Evolutionary conservation across 2,329 filamentous ascomycete species (phyloP).

Genomic region (Biscogniauxia mediterranea): DNA sequence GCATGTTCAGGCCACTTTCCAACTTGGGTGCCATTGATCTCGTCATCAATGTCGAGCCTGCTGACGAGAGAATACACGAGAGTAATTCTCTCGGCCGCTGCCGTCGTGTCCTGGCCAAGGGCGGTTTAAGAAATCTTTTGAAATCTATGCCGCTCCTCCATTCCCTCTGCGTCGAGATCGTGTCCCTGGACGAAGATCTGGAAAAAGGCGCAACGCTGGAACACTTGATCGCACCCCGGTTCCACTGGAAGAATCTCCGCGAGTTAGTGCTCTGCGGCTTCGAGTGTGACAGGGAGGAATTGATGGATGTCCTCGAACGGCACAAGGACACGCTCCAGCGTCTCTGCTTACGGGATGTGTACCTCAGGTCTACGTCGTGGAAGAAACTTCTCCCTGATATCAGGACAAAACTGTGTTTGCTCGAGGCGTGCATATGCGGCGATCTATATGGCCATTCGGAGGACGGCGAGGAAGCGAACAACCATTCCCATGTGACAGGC

Average conservation of each 20-base stretch:
- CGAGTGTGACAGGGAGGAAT: slow-evolving; percentile 21
- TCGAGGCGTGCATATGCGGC: slow-evolving; percentile 26
- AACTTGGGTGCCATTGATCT: slow-evolving; percentile 25
- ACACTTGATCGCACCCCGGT: slow-evolving; percentile 24
- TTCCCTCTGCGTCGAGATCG: slow-evolving; percentile 23
- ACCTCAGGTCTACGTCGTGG: slow-evolving; percentile 26
- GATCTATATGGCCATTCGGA: slow-evolving; percentile 19
- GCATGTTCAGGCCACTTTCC: slow-evolving; percentile 20
- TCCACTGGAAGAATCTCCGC: slow-evolving; percentile 25
- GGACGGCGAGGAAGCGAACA: slow-evolving; percentile 1
- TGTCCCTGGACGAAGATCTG: slow-evolving; percentile 6
- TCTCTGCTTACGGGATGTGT: slow-evolving; percentile 25
- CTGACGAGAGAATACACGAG: slow-evolving; percentile 6
- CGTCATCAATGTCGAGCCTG: slow-evolving; percentile 16
- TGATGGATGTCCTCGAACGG: slow-evolving; percentile 21
- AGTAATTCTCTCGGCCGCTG: slow-evolving; percentile 14
- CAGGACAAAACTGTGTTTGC: slow-evolving; percentile 21
- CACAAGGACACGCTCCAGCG: slow-evolving; percentile 26
- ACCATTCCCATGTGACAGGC: background rate
- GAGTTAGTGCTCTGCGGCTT: slow-evolving; percentile 24
- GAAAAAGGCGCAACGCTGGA: slow-evolving; percentile 14
- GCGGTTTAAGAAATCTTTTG: slow-evolving; percentile 25
- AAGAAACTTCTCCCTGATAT: slow-evolving; percentile 25
- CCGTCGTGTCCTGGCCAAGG: slow-evolving; percentile 17
- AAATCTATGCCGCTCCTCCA: slow-evolving; percentile 22